Evolutionary conservation across 192 early-diverging fungal species (phyloP).

Genomic region (Dimargaris cristalligena): DNA sequence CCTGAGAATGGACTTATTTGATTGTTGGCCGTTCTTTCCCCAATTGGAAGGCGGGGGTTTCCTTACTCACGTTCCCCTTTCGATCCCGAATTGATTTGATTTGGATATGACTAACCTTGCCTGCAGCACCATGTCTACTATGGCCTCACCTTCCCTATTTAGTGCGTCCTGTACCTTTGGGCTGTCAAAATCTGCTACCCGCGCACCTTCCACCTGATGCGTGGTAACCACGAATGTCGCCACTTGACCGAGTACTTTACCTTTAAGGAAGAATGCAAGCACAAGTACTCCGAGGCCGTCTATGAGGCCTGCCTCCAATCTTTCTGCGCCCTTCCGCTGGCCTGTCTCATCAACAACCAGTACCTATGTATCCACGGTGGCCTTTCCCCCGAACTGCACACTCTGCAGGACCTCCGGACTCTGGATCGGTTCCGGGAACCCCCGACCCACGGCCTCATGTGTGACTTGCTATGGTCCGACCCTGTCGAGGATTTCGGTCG

Average conservation of each 20-base stretch:
- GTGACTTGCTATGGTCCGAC: constrained; percentile 71
- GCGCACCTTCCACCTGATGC: constrained; percentile 64
- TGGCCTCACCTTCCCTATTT: too few species aligned
- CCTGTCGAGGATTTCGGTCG: constrained; percentile 95
- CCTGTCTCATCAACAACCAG: constrained; percentile 86
- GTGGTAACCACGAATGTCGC: constrained; percentile 94
- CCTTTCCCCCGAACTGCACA: constrained; percentile 78
- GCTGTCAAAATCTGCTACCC: constrained; percentile 87
- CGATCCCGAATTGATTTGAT: too few species aligned
- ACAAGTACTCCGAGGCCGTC: constrained; percentile 84
- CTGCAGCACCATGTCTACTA: too few species aligned
- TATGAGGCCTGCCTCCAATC: constrained; percentile 85
- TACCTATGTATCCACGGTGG: constrained; percentile 95
- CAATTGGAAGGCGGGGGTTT: too few species aligned
- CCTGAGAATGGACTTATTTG: too few species aligned
- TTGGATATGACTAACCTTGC: too few species aligned
- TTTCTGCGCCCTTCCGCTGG: constrained; percentile 84
- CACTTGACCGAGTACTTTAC: constrained; percentile 97
- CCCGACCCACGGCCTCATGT: constrained; percentile 88
- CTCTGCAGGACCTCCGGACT: constrained; percentile 71
- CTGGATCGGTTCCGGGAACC: constrained; percentile 86
- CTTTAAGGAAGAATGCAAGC: constrained; percentile 94
- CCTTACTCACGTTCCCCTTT: too few species aligned
- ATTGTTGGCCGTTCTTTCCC: too few species aligned
- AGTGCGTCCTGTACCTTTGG: constrained; percentile 88